These are phyloP conservation scores for Cyclospora cayetanensis DNA, from an alignment of 169 alveolate genomes.

Conservation along the genomic window DNA sequence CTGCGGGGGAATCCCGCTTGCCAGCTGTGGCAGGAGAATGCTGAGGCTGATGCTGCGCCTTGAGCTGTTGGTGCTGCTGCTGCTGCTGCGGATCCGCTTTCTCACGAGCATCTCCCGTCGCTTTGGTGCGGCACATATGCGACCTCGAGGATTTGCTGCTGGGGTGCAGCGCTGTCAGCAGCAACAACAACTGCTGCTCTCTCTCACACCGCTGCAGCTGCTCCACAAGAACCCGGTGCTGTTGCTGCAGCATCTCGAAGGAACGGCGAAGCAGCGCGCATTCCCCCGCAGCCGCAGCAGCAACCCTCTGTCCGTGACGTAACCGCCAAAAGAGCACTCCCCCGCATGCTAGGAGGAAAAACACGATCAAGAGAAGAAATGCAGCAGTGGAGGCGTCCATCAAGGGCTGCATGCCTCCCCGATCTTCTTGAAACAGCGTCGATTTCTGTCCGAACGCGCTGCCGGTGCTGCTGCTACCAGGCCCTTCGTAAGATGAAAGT, in stretches of 20 bases:
- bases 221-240: constrained; percentile 7
- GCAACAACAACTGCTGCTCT: constrained; percentile 62
- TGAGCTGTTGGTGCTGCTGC: neutral
- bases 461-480: constrained; percentile 49
- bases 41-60: neutral
- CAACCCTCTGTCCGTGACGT: constrained; percentile 41
- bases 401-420: neutral
- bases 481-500: neutral
- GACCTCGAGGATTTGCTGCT: constrained; percentile 1
- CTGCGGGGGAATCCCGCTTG: neutral
- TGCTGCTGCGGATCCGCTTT: neutral
- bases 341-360: neutral
- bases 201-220: constrained; percentile 34
- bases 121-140: neutral
- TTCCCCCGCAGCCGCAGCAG: constrained; percentile 65
- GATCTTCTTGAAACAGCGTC: constrained; percentile 34
- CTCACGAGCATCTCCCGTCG: neutral
- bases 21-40: too few relatives aligned
- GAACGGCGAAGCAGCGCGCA: constrained; percentile 51
- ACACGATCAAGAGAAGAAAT: neutral
- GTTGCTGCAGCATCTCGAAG: constrained; percentile 46
- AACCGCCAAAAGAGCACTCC: constrained; percentile 38
- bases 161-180: constrained; percentile 33
- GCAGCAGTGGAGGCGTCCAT: neutral
- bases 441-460: neutral